Evolutionary conservation across 192 early-diverging fungal genomes (phyloP).

Genomic region (Backusella macrospora): DNA sequence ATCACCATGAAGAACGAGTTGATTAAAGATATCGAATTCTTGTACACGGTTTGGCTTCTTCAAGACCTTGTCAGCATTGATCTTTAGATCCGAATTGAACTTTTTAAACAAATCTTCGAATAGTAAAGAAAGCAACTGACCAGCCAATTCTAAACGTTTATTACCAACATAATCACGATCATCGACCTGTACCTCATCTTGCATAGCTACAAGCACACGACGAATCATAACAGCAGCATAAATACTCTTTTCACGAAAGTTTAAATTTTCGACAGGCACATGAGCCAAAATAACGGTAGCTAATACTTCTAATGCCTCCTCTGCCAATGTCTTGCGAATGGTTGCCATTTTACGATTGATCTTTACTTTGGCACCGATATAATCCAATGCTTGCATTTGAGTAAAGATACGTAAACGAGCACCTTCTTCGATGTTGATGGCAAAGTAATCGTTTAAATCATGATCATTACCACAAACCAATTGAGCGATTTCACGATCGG

Average conservation of each 20-base stretch:
- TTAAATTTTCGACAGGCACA: conserved; percentile 84
- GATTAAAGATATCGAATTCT: conserved; percentile 86
- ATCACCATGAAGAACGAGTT: conserved; percentile 71
- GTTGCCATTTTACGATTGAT: conserved; percentile 57
- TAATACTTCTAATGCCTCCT: conserved; percentile 88
- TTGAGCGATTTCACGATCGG: conserved; percentile 94
- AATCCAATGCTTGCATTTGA: conserved; percentile 91
- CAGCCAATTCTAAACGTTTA: conserved; percentile 96
- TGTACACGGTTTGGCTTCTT: conserved; percentile 86
- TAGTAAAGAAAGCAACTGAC: conserved; percentile 88
- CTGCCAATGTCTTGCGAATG: conserved; percentile 59
- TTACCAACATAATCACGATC: conserved; percentile 99
- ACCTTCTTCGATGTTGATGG: conserved; percentile 86
- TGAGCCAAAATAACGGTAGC: conserved; percentile 88
- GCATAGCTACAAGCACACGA: conserved; percentile 85
- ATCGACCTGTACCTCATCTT: conserved; percentile 81
- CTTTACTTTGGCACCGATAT: conserved; percentile 80
- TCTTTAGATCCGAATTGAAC: conserved; percentile 86
- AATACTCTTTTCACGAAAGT: conserved; percentile 91
- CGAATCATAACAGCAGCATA: conserved; percentile 95
- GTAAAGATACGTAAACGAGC: conserved; percentile 77
- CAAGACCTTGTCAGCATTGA: conserved; percentile 87
- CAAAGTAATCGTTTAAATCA: conserved; percentile 79
- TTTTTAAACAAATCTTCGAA: conserved; percentile 99
- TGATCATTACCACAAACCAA: conserved; percentile 88